phyloP scores from a whole-genome alignment of 1,284 basidiomycete species.

The Austroboletus niveus region DNA sequence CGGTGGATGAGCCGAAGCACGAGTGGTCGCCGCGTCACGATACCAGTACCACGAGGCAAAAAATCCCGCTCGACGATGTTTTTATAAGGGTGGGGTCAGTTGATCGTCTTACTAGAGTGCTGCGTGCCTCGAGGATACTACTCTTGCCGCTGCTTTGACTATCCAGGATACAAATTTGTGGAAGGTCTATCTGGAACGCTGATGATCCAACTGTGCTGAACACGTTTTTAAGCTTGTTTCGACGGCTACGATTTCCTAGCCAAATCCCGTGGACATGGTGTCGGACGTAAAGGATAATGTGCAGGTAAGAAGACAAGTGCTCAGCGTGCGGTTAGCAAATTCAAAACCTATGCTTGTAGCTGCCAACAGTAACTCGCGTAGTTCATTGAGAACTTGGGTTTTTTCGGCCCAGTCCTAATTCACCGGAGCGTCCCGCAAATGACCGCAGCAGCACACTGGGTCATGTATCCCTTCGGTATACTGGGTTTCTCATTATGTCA shows the following conservation, averaged over 20 bases:
- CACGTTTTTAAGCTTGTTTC: constrained; percentile 84
- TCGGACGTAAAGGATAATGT: constrained; percentile 9
- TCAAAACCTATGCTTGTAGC: too few species aligned
- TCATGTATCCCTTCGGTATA: neutral
- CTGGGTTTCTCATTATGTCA: constrained; percentile 15
- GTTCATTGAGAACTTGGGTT: too few species aligned
- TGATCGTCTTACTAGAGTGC: neutral
- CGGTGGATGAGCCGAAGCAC: constrained; percentile 95
- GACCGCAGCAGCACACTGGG: neutral
- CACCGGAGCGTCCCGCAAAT: too few species aligned
- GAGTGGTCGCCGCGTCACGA: constrained; percentile 93
- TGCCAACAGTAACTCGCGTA: too few species aligned
- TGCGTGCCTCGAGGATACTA: constrained; percentile 74
- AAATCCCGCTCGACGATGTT: constrained; percentile 98
- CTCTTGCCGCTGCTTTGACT: constrained; percentile 88
- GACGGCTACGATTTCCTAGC: constrained; percentile 72
- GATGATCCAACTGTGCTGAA: constrained; percentile 77
- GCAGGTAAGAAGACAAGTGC: constrained; percentile 12
- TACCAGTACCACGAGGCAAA: constrained; percentile 95
- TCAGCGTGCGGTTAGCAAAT: too few species aligned
- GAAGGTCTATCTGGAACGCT: constrained; percentile 76
- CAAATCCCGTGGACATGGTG: constrained; percentile 64
- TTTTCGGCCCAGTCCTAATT: too few species aligned
- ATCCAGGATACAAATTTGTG: constrained; percentile 83
- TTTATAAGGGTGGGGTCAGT: constrained; percentile 39